Evolutionary conservation across 1,139 yeast species (phyloP).

Genomic region (Debaryomyces coudertii): DNA sequence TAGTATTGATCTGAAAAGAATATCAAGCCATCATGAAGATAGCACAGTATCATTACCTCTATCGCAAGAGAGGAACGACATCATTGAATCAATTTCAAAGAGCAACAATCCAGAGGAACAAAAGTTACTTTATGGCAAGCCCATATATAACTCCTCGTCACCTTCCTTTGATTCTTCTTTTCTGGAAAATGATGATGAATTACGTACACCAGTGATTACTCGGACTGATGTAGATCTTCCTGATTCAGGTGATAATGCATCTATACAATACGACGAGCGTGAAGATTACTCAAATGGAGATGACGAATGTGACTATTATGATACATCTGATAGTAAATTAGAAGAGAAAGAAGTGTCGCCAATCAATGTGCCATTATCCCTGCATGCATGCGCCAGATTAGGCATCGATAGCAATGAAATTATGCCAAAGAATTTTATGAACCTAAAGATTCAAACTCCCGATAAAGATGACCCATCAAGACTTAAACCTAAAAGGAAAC

Average conservation of each 20-base stretch:
- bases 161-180: conserved; percentile 20
- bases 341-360: conserved; percentile 9
- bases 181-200: conserved; percentile 16
- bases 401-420: conserved; percentile 10
- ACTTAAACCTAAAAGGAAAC: conserved; percentile 26
- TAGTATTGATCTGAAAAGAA: conserved; percentile 30
- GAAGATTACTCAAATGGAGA: conserved; percentile 11
- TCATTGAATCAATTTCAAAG: conserved; percentile 7
- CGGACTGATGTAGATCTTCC: conserved; percentile 1
- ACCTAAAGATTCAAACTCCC: conserved; percentile 4
- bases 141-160: conserved; percentile 13
- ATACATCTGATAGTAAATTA: conserved; percentile 3
- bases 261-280: conserved; percentile 7
- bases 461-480: conserved; percentile 7
- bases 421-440: conserved; percentile 6
- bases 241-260: conserved; percentile 9
- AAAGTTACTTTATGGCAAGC: conserved; percentile 1
- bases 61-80: conserved; percentile 10
- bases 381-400: conserved; percentile 7
- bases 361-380: conserved; percentile 9
- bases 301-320: conserved; percentile 9
- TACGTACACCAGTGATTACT: conserved; percentile 9
- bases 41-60: conserved; percentile 11
- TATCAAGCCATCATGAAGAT: conserved; percentile 2
- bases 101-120: conserved; percentile 8